Conservation (phyloP, 2,329 filamentous ascomycete genomes). For the Ophiobolus disseminans region DNA sequence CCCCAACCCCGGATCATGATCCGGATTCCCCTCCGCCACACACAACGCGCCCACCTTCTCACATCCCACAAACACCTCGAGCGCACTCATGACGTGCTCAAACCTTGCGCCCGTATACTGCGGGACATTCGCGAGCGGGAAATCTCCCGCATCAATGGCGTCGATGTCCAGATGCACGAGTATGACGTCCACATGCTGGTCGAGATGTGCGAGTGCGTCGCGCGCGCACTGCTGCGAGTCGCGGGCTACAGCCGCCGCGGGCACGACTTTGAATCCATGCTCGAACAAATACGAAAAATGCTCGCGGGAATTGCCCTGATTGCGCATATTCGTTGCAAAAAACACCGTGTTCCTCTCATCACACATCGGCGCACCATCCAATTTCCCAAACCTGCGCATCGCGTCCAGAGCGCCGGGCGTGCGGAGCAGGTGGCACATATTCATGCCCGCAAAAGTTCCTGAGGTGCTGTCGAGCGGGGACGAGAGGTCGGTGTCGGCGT, state of each 20-base stretch:
- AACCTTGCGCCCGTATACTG: constrained; percentile 32
- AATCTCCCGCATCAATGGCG: constrained; percentile 30
- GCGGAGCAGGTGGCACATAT: constrained; percentile 29
- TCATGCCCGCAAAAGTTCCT: constrained; percentile 31
- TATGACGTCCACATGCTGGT: constrained; percentile 27
- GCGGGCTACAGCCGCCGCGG: constrained; percentile 18
- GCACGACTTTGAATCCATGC: constrained; percentile 28
- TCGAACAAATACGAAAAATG: constrained; percentile 33
- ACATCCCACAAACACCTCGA: constrained; percentile 26
- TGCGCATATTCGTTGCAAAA: constrained; percentile 20
- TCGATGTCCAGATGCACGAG: constrained; percentile 36
- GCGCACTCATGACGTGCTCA: constrained; percentile 23
- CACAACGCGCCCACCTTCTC: constrained; percentile 22
- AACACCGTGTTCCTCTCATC: constrained; percentile 22
- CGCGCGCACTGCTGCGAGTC: constrained; percentile 13
- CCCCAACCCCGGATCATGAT: constrained; percentile 23
- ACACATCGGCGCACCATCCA: constrained; percentile 15
- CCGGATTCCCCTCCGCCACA: constrained; percentile 28
- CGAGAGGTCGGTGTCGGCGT: constrained; percentile 26
- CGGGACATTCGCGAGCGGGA: constrained; percentile 34
- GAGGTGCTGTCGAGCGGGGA: constrained; percentile 15
- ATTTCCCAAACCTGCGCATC: constrained; percentile 16
- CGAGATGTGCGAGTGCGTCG: constrained; percentile 23
- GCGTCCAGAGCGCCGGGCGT: constrained; percentile 10
- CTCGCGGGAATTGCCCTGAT: constrained; percentile 13